Evolutionary conservation across 2,329 filamentous ascomycete species (phyloP).

Genomic region (Coccinonectria pachysandricola): DNA sequence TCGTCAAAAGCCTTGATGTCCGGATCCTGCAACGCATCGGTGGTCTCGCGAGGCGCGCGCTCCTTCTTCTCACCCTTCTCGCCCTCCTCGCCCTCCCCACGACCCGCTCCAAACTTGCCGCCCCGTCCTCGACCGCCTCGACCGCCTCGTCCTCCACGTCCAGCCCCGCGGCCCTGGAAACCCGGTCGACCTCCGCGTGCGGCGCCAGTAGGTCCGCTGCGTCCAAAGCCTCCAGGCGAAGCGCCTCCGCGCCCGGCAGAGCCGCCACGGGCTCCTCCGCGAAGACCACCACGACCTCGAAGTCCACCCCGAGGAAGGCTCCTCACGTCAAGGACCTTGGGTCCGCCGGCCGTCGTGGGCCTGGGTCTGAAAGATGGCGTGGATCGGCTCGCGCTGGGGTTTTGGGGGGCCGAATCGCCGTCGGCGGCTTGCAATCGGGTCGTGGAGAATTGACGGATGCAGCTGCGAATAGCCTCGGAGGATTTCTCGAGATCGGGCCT

Average conservation of each 20-base stretch:
- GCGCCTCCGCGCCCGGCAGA: no score
- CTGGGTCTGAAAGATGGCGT: not conserved
- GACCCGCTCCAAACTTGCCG: constrained; percentile 2
- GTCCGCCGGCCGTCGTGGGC: constrained; percentile 9
- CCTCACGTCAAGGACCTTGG: constrained; percentile 30
- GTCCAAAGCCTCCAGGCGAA: no score
- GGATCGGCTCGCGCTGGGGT: constrained; percentile 6
- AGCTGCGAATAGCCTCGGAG: constrained; percentile 21
- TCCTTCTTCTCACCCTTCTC: constrained; percentile 18
- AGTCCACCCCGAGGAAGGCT: constrained; percentile 22
- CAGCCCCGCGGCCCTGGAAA: constrained; percentile 3
- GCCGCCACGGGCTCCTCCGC: constrained; percentile 4
- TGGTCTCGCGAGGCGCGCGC: constrained; percentile 14
- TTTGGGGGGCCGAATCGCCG: no score
- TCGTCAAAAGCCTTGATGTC: constrained; percentile 26
- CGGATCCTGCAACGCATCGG: constrained; percentile 20
- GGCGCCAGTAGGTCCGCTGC: not conserved
- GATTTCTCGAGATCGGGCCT: constrained; percentile 24
- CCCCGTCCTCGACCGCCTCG: constrained; percentile 9
- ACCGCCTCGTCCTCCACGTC: constrained; percentile 1
- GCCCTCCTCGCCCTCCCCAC: constrained; percentile 5
- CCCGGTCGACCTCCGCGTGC: not conserved
- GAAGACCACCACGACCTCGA: constrained; percentile 16
- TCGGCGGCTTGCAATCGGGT: constrained; percentile 25
- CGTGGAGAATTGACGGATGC: constrained; percentile 29